Conservation (phyloP, 306 rosid genomes). For the Fragaria vesca region DNA sequence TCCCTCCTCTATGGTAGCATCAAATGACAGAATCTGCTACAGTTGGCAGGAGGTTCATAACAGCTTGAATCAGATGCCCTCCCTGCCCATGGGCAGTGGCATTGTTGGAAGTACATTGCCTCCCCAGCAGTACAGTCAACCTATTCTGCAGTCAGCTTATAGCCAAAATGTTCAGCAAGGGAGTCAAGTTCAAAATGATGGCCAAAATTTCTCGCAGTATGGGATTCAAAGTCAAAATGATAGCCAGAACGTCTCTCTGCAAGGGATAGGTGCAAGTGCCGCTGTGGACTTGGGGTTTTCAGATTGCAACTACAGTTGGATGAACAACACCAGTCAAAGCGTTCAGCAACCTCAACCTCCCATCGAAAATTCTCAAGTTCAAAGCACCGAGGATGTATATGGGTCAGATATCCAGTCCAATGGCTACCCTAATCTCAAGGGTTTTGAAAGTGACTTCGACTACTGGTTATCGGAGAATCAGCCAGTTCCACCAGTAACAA, state of each 20-base stretch:
- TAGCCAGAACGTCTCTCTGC: conserved; percentile 23
- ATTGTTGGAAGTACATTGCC: conserved; percentile 25
- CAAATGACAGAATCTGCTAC: conserved; percentile 21
- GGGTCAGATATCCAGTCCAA: conserved; percentile 28
- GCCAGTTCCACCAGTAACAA: conserved; percentile 22
- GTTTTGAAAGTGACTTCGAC: conserved; percentile 28
- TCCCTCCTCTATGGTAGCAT: conserved; percentile 25
- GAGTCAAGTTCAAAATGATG: conserved; percentile 32
- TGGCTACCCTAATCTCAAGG: conserved; percentile 11
- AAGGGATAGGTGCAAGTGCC: conserved; percentile 20
- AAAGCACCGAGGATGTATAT: conserved; percentile 22
- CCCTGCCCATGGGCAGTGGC: conserved; percentile 20
- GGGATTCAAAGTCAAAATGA: conserved; percentile 35
- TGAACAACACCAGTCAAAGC: conserved; percentile 32
- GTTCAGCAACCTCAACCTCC: conserved; percentile 29
- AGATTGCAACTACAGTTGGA: conserved; percentile 37
- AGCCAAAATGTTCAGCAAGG: conserved; percentile 25
- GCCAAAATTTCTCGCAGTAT: conserved; percentile 24
- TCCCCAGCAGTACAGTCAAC: conserved; percentile 32
- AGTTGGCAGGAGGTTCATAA: conserved; percentile 20
- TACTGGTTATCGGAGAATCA: conserved; percentile 44
- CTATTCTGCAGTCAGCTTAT: conserved; percentile 24
- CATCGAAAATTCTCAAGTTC: conserved; percentile 24
- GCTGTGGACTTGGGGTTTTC: conserved; percentile 11
- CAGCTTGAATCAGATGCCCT: conserved; percentile 20